Base-by-base conservation (phyloP, 208 protist genomes). In the Trypanosoma theileri region DNA sequence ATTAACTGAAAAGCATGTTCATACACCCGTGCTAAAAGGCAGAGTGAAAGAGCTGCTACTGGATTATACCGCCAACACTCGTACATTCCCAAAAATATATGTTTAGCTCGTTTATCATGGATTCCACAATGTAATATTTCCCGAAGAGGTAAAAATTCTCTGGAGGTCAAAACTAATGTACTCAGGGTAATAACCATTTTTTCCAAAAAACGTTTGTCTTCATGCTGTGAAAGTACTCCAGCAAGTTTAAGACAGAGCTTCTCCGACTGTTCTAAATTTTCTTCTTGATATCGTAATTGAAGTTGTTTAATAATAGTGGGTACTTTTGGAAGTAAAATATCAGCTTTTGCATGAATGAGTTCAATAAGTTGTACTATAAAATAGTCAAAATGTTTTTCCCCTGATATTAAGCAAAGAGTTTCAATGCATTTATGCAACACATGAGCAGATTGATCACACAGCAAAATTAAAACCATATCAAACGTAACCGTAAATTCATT, bases 1-100 rank as follows among this genome's bases (percentile, higher is more conserved):
- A 81, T 77, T 26, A 94, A 59, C 42, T 73, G 70, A 42, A 75
- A 75, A 1, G 96, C 88, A 31, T 96, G 82, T 21, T 88, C 73
- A 71, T 98, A 98, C 28, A 77, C 80, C 54, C 97, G 79, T 9
- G 83, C 80, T 21, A 99, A 80, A 26, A 98, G 67, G 52, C 95
- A 98, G 4, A 99, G 79, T 10, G 86, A 89, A 53, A 99, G 79
- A 9, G 92, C 64, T 7, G 96, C 70, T 8, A 98, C 91, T 14
- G 96, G 81, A 70, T 93, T 97, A 77, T 96, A 91, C 41, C 80
- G 81, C 95, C 96, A 99, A 44, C 77, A 85, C 10, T 48, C 41
- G 42, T 86, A 92, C 10, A 99, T 63, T 11, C 69, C 65, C 0
- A 60, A 19, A 77, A 98, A 98, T 0, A 93, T 76, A 53, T 17